phyloP scores from a whole-genome alignment of 306 rosid genomes.

The Cotoneaster glaucophyllus region DNA sequence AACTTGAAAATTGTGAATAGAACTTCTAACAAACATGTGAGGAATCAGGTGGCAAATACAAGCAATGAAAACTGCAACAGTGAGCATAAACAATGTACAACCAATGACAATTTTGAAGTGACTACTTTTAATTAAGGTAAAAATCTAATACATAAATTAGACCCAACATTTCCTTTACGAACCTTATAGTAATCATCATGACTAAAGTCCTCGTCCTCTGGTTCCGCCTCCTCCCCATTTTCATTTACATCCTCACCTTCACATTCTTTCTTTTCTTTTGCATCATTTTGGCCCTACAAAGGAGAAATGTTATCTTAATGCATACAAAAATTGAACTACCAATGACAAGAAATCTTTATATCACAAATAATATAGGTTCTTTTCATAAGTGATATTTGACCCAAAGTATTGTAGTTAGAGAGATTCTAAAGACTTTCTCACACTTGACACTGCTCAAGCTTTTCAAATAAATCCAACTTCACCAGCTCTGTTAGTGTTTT shows the following conservation, averaged over 20 bases:
- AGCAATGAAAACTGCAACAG: neutral
- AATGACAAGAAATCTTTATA: neutral
- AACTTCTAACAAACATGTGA: neutral
- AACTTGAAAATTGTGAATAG: neutral
- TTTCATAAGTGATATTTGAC: neutral
- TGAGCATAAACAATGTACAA: neutral
- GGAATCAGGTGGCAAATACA: neutral
- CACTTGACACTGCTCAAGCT: slow-evolving; percentile 4
- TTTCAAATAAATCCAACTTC: slow-evolving; percentile 17
- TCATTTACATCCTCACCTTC: slow-evolving; percentile 11
- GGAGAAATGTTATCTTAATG: neutral
- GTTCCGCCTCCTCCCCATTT: neutral
- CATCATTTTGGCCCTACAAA: neutral
- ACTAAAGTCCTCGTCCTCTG: neutral
- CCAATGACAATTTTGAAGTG: neutral
- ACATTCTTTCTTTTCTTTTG: slow-evolving; percentile 1
- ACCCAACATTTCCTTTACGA: neutral
- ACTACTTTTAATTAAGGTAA: neutral
- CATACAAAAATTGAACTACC: neutral
- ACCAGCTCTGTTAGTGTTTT: slow-evolving; percentile 32
- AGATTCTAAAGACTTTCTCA: neutral
- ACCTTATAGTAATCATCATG: slow-evolving; percentile 5
- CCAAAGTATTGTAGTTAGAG: neutral
- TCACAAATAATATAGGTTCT: neutral
- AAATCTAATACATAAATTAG: neutral